A percentile compares a stretch with the other conserved stretches of the same genome.
These are phyloP conservation scores for Teunomyces tritomae DNA, from an alignment of 805 yeast genomes.

Conservation along the genomic window DNA sequence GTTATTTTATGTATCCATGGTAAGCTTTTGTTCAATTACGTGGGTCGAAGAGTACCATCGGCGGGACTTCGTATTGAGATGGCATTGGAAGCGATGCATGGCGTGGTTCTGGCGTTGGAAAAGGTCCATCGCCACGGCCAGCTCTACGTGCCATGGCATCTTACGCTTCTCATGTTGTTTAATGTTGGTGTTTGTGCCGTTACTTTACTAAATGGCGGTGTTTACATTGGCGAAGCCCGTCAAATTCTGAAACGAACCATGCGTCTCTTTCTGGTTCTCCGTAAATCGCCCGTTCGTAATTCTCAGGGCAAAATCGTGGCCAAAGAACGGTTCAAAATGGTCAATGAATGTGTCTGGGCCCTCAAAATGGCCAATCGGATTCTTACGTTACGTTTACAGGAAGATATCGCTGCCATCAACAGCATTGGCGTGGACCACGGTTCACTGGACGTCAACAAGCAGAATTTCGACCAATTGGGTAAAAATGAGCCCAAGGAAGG, in stretches of 20 bases:
- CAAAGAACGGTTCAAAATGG: slow-evolving; percentile 46
- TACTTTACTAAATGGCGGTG: slow-evolving; percentile 44
- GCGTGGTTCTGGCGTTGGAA: slow-evolving; percentile 28
- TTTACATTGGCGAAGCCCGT: slow-evolving; percentile 21
- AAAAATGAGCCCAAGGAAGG: slow-evolving; percentile 7
- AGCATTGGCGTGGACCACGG: slow-evolving; percentile 54
- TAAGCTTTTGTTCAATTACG: slow-evolving; percentile 26
- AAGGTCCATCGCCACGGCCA: slow-evolving; percentile 25
- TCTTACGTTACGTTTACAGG: slow-evolving; percentile 43
- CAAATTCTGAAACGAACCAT: slow-evolving; percentile 23
- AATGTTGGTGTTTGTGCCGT: slow-evolving; percentile 43
- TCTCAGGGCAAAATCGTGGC: slow-evolving; percentile 28
- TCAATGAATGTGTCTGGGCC: slow-evolving; percentile 61
- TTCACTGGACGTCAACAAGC: slow-evolving; percentile 47
- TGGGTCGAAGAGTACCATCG: slow-evolving; percentile 31
- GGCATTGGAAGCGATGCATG: slow-evolving; percentile 29
- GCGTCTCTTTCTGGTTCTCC: slow-evolving; percentile 19
- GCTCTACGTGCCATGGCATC: slow-evolving; percentile 52
- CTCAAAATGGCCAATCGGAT: slow-evolving; percentile 54
- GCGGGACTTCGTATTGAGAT: slow-evolving; percentile 30
- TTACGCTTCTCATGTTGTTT: slow-evolving; percentile 43
- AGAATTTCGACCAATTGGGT: slow-evolving; percentile 49
- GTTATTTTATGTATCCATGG: slow-evolving; percentile 36
- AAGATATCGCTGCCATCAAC: slow-evolving; percentile 35
- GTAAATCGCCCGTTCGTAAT: slow-evolving; percentile 30